phyloP scores from a whole-genome alignment of 306 rosid genomes.

The Cotoneaster glaucophyllus region DNA sequence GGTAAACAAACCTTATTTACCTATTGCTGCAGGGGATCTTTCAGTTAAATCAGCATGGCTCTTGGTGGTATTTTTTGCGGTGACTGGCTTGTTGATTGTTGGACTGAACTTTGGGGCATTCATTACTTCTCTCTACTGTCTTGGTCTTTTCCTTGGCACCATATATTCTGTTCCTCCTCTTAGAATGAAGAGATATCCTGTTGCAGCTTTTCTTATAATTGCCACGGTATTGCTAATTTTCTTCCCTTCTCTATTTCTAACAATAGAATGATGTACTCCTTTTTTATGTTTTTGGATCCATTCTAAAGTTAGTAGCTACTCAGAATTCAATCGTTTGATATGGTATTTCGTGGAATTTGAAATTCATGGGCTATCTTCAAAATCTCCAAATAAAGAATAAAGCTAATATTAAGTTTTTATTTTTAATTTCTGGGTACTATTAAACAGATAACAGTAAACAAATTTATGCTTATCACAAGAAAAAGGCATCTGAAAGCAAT shows the following conservation, averaged over 20 bases:
- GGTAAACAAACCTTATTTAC: conserved; percentile 95
- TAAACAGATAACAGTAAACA: neutral
- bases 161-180: conserved; percentile 91
- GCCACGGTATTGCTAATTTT: conserved; percentile 58
- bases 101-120: conserved; percentile 81
- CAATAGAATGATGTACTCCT: neutral
- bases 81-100: conserved; percentile 62
- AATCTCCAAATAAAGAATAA: neutral
- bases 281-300: neutral
- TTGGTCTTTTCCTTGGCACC: conserved; percentile 94
- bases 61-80: conserved; percentile 82
- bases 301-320: neutral
- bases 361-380: neutral
- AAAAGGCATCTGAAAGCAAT: neutral
- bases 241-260: conserved; percentile 7
- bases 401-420: neutral
- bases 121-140: conserved; percentile 68
- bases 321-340: neutral
- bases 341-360: neutral
- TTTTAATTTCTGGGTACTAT: neutral
- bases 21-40: conserved; percentile 97
- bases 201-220: conserved; percentile 94
- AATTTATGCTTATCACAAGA: neutral
- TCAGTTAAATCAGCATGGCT: conserved; percentile 92
- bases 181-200: conserved; percentile 90